These are phyloP conservation scores for Cajanus cajan DNA, from an alignment of 306 rosid genomes.

Conservation along the genomic window DNA sequence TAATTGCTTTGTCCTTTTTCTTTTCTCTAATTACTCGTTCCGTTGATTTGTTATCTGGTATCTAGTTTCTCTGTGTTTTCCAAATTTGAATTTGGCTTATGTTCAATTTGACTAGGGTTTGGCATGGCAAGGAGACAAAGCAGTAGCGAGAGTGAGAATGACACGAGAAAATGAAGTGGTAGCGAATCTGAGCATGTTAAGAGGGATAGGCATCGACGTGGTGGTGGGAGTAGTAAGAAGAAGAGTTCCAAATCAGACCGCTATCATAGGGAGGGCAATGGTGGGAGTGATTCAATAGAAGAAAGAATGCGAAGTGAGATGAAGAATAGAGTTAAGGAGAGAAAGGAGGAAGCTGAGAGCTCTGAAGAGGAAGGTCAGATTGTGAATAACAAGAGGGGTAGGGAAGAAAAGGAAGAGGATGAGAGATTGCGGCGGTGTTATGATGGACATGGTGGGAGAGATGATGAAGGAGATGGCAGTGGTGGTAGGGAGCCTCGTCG, in stretches of 20 bases:
- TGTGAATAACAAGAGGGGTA: conserved; percentile 19
- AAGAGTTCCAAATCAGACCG: conserved; percentile 22
- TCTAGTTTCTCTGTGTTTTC: neutral
- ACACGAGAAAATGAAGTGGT: conserved; percentile 37
- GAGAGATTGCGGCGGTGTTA: neutral
- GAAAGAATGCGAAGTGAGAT: conserved; percentile 18
- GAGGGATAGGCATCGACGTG: conserved; percentile 29
- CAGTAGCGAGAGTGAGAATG: conserved; percentile 44
- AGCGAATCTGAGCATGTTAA: conserved; percentile 41
- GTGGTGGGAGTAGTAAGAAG: conserved; percentile 28
- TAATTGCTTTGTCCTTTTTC: too few species aligned
- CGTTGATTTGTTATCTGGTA: too few species aligned
- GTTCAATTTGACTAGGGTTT: neutral
- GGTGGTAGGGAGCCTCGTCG: conserved; percentile 22
- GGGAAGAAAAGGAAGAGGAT: conserved; percentile 23
- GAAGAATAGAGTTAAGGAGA: conserved; percentile 27
- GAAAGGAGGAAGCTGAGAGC: conserved; percentile 25
- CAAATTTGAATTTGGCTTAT: neutral
- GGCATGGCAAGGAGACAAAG: conserved; percentile 52
- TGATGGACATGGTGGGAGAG: conserved; percentile 14
- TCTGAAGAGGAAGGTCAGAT: conserved; percentile 43
- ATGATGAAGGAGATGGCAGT: conserved; percentile 21
- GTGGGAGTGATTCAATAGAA: conserved; percentile 25
- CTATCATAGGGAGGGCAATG: conserved; percentile 2
- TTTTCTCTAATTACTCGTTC: too few species aligned